These are phyloP conservation scores for Populus davidiana DNA, from an alignment of 345 rosid genomes.

Conservation along the genomic window DNA sequence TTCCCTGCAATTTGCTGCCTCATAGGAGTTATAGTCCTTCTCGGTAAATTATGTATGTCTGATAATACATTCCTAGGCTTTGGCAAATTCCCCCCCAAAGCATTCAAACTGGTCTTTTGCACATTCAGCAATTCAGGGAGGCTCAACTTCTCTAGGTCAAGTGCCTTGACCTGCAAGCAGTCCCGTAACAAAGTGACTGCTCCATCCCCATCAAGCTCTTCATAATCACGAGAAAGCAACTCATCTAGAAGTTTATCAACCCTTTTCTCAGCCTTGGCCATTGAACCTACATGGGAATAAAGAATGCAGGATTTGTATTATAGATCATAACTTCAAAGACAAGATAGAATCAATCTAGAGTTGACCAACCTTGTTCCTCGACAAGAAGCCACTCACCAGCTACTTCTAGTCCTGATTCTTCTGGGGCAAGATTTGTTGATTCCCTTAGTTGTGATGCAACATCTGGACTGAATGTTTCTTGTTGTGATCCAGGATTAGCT, in stretches of 20 bases:
- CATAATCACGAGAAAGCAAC: conserved; percentile 45
- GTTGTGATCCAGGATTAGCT: conserved; percentile 21
- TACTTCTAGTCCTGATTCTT: conserved; percentile 10
- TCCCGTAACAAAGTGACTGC: conserved; percentile 51
- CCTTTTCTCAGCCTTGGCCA: conserved; percentile 37
- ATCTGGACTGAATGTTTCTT: conserved; percentile 26
- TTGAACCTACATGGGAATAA: conserved; percentile 37
- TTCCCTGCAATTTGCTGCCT: conserved; percentile 33
- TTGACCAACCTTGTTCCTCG: conserved; percentile 8
- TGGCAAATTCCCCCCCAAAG: conserved; percentile 33
- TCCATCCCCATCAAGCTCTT: conserved; percentile 61
- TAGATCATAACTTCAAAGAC: background rate
- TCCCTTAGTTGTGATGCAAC: conserved; percentile 23
- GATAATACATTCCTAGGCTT: conserved; percentile 48
- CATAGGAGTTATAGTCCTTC: conserved; percentile 33
- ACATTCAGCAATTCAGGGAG: conserved; percentile 58
- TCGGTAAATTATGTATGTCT: conserved; percentile 49
- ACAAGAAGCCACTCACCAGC: conserved; percentile 45
- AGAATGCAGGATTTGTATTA: background rate
- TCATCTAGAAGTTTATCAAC: conserved; percentile 48
- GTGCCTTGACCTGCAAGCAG: conserved; percentile 57
- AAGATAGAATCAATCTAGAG: background rate
- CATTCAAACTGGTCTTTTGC: conserved; percentile 44
- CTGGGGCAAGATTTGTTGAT: background rate
- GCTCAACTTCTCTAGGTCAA: conserved; percentile 40